Conservation (phyloP, 805 yeast species). For the Yarrowia phangngaensis region DNA sequence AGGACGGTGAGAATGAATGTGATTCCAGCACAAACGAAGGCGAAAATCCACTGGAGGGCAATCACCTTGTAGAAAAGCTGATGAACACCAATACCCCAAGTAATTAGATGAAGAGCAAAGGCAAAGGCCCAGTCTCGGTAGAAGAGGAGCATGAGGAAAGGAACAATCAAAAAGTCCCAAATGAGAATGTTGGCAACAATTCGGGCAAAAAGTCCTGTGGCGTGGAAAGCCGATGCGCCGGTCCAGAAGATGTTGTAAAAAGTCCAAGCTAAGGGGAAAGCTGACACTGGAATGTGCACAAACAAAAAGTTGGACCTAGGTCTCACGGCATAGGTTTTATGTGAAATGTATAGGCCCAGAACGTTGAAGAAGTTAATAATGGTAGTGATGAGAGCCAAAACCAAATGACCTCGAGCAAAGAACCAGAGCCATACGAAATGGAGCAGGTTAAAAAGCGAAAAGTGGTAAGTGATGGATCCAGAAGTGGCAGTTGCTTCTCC, state of each 20-base stretch:
- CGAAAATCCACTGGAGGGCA: slow-evolving; percentile 86
- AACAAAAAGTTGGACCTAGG: slow-evolving; percentile 52
- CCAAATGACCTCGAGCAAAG: slow-evolving; percentile 57
- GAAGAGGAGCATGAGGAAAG: slow-evolving; percentile 52
- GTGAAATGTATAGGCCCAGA: slow-evolving; percentile 51
- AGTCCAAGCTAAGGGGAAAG: slow-evolving; percentile 73
- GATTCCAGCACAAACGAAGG: slow-evolving; percentile 58
- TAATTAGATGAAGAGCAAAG: slow-evolving; percentile 52
- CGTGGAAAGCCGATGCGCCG: slow-evolving; percentile 71
- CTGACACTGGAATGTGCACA: slow-evolving; percentile 62
- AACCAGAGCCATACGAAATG: slow-evolving; percentile 61
- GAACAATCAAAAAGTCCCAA: slow-evolving; percentile 73
- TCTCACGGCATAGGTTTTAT: slow-evolving; percentile 55
- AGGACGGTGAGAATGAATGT: slow-evolving; percentile 51
- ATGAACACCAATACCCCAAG: slow-evolving; percentile 64
- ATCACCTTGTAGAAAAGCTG: slow-evolving; percentile 65
- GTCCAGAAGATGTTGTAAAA: slow-evolving; percentile 76
- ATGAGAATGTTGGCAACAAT: slow-evolving; percentile 67
- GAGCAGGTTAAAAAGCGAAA: slow-evolving; percentile 56
- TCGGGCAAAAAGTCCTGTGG: slow-evolving; percentile 56
- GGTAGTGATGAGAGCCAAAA: slow-evolving; percentile 56
- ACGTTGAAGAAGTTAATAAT: slow-evolving; percentile 59
- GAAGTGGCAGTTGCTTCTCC: slow-evolving; percentile 31
- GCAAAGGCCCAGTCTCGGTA: slow-evolving; percentile 73
- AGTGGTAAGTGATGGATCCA: slow-evolving; percentile 53